Percentiles rank a stretch among this genome's conserved stretches.
Conservation (phyloP, 2,329 filamentous ascomycete species). For the Phaeosphaeriaceae sp. region DNA sequence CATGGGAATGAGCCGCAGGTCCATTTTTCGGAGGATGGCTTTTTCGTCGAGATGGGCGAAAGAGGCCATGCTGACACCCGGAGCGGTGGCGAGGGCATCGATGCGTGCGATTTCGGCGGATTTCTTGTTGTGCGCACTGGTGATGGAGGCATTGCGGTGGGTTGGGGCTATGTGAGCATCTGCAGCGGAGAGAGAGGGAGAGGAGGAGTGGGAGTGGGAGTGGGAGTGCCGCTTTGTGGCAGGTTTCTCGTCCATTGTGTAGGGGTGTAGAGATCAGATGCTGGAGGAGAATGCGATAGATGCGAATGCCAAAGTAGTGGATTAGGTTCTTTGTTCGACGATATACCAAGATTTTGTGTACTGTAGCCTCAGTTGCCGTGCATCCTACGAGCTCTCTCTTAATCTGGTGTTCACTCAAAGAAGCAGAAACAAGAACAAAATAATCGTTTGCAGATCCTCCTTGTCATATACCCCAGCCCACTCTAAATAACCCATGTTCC, state of each 20-base stretch:
- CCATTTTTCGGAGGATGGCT: conserved; percentile 50
- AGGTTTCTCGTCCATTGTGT: conserved; percentile 8
- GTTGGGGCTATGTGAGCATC: neutral
- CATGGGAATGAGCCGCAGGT: conserved; percentile 49
- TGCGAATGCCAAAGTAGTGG: neutral
- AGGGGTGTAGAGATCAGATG: neutral
- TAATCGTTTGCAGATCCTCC: neutral
- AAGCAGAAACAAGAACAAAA: neutral
- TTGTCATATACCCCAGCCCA: neutral
- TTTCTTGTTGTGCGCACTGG: conserved; percentile 1
- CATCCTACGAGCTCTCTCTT: too few relatives aligned
- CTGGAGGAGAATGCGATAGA: neutral
- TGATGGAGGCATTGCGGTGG: conserved; percentile 1
- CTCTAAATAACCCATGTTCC: neutral
- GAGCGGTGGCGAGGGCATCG: conserved; percentile 12
- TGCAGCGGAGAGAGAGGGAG: neutral
- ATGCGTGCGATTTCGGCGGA: conserved; percentile 12
- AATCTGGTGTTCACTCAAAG: neutral
- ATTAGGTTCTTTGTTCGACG: too few relatives aligned
- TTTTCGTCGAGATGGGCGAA: conserved; percentile 50
- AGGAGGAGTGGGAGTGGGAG: conserved; percentile 1
- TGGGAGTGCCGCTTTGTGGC: conserved; percentile 1
- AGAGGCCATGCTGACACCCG: conserved; percentile 32
- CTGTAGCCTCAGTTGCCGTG: too few relatives aligned
- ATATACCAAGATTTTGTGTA: too few relatives aligned